Conservation (phyloP, 192 early-diverging fungal genomes). For the Entomortierella beljakovae region DNA sequence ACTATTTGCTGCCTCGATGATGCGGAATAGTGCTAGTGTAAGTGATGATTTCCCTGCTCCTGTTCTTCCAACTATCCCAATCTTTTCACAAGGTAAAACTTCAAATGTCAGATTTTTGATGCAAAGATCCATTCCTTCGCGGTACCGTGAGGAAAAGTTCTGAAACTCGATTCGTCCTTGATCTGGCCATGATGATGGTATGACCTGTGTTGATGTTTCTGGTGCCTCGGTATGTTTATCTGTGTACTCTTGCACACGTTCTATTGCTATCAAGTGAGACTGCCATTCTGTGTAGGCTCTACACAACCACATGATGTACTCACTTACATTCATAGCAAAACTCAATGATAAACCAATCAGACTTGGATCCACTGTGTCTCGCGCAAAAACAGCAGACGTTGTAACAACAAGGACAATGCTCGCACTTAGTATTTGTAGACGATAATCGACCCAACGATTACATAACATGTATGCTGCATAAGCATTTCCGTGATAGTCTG, state of each 20-base stretch:
- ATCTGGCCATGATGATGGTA: conserved; percentile 71
- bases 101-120: conserved; percentile 75
- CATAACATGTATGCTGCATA: conserved; percentile 29
- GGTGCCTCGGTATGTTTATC: conserved; percentile 82
- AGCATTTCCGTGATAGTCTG: conserved; percentile 69
- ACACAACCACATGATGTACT: conserved; percentile 80
- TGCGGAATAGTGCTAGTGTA: conserved; percentile 60
- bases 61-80: conserved; percentile 91
- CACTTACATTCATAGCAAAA: conserved; percentile 81
- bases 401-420: conserved; percentile 71
- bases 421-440: conserved; percentile 77
- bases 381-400: conserved; percentile 64
- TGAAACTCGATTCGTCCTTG: conserved; percentile 77
- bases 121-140: conserved; percentile 81
- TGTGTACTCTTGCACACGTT: conserved; percentile 86
- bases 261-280: conserved; percentile 83
- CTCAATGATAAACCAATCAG: conserved; percentile 83
- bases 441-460: conserved; percentile 84
- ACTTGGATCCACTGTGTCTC: conserved; percentile 70
- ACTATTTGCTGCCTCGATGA: conserved; percentile 60
- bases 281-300: conserved; percentile 81
- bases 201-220: conserved; percentile 49
- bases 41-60: conserved; percentile 69
- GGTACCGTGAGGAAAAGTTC: conserved; percentile 80
- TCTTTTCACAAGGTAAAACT: conserved; percentile 74